Conservation (phyloP, 2,329 filamentous ascomycete species). For the Trichophaea hybrida region DNA sequence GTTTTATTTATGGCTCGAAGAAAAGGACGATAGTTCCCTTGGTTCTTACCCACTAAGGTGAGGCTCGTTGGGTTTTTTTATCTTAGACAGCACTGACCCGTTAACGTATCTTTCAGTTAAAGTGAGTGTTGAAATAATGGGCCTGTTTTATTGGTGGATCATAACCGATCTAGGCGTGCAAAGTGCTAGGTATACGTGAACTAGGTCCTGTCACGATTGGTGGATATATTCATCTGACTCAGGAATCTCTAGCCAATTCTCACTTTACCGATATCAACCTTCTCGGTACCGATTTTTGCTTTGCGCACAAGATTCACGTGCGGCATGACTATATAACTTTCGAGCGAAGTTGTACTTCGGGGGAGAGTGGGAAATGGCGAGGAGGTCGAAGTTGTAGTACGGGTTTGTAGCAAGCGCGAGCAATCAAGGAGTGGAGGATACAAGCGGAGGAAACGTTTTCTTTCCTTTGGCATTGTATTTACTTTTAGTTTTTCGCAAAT, state of each 20-base stretch:
- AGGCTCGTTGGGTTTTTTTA: background rate
- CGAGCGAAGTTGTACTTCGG: background rate
- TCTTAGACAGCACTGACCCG: slow-evolving; percentile 2
- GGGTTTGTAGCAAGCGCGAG: background rate
- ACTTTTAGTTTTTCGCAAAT: too few relatives aligned
- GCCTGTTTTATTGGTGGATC: too few relatives aligned
- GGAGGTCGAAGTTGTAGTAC: background rate
- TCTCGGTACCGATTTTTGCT: slow-evolving; percentile 9
- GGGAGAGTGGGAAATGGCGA: background rate
- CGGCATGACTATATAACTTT: background rate
- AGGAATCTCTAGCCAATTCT: slow-evolving; percentile 6
- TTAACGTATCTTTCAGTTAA: slow-evolving; percentile 11
- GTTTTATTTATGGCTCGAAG: slow-evolving; percentile 4
- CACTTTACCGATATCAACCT: slow-evolving; percentile 10
- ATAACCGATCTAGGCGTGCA: too few relatives aligned
- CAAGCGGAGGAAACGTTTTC: too few relatives aligned
- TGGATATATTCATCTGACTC: slow-evolving; percentile 7
- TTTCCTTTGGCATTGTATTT: too few relatives aligned
- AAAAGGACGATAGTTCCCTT: slow-evolving; percentile 4
- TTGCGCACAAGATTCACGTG: background rate
- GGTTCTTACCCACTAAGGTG: background rate
- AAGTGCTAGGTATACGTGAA: background rate
- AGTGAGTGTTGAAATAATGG: background rate
- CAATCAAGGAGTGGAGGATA: too few relatives aligned
- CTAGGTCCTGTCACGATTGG: slow-evolving; percentile 2